Percentiles rank a stretch among this genome's conserved stretches.
Evolutionary conservation across 176 grass and related monocot species (phyloP).

Genomic region (Triticum turgidum): DNA sequence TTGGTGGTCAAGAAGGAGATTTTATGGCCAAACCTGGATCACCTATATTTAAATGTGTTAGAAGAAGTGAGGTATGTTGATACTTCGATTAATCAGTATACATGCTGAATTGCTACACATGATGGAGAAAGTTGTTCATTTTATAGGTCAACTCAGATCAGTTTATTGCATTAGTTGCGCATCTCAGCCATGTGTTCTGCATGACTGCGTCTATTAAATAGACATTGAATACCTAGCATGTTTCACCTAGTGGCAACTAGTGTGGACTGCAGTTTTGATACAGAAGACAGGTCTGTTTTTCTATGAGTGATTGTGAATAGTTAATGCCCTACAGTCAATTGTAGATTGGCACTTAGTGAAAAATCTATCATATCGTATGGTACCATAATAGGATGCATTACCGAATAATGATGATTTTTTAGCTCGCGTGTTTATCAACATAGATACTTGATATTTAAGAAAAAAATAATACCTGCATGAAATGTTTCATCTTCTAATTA

Average conservation of each 20-base stretch:
- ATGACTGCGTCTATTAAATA: slow-evolving; percentile 6
- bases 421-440: not conserved
- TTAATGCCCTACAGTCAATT: not conserved
- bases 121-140: not conserved
- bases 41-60: slow-evolving; percentile 97
- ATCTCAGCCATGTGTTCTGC: not conserved
- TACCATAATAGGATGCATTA: not conserved
- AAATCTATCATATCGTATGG: not conserved
- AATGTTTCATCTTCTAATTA: not conserved
- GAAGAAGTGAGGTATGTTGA: slow-evolving; percentile 83
- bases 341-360: not conserved
- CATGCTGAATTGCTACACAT: not conserved
- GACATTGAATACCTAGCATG: not conserved
- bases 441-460: not conserved
- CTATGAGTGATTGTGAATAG: not conserved
- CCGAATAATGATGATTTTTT: not conserved
- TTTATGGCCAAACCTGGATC: slow-evolving; percentile 99
- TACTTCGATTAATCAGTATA: not conserved
- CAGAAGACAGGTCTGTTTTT: not conserved
- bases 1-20: slow-evolving; percentile 99
- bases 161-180: not conserved
- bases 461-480: not conserved
- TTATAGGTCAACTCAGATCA: not conserved
- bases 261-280: not conserved
- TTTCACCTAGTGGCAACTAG: not conserved